Evolutionary conservation across 805 yeast species (phyloP), one percentile per base, ranked within the genome.

Genomic region (Ogataea paraovalis): DNA sequence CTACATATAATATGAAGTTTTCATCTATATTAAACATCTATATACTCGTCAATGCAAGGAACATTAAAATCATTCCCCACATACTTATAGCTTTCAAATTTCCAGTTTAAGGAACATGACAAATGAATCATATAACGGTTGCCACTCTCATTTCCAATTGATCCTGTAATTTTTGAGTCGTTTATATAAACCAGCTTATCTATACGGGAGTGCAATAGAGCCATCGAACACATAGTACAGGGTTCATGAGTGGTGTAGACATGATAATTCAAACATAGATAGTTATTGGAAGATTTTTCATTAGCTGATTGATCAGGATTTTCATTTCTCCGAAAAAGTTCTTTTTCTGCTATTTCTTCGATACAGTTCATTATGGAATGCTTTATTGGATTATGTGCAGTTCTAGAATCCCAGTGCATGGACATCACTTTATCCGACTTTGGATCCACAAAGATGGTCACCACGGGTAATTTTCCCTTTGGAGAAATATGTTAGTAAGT

Each of bases 221-320:
- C 98, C 99, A 94, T 94, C 6, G 87, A 70, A 60, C 99, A 94
- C 97, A 92, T 94, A 0, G 88, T 79, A 59, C 99, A 94, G 0
- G 99, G 99, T 64, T 94, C 99, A 62, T 90, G 96, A 0, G 96
- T 85, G 1, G 95, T 86, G 60, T 86, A 89, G 0, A 94, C 89
- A 51, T 87, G 82, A 54, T 81, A 75, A 45, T 83, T 78, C 32
- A 84, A 76, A 61, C 98, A 91, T 2, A 94, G 72, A 60, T 94
- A 94, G 27, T 58, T 54, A 50, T 65, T 57, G 2, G 47, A 43
- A 14, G 45, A 4, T n/a, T 21, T 23, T 12, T 39, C 20, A n/a
- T 16, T 22, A 2, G 19, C 13, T 41, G 42, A 28, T 47, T 39
- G 21, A n/a, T 18, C 21, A n/a, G 38, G 12, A 16, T 14, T 34